Conservation (phyloP, 2,329 filamentous ascomycete species). For the Tolypocladium sp. region DNA sequence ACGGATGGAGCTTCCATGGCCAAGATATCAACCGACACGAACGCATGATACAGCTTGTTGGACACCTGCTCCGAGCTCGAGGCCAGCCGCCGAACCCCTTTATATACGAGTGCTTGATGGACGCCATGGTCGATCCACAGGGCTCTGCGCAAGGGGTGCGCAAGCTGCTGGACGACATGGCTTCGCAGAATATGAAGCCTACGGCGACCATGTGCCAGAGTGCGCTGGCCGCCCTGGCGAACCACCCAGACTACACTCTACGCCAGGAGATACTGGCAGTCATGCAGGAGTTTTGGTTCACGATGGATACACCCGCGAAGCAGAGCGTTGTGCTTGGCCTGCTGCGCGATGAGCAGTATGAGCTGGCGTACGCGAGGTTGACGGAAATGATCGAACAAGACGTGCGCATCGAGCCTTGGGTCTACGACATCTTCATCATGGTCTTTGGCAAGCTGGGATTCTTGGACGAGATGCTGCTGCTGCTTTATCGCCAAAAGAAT, state of each 20-base stretch:
- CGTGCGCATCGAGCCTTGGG: slow-evolving; percentile 55
- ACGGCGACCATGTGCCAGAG: slow-evolving; percentile 63
- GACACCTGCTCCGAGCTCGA: slow-evolving; percentile 48
- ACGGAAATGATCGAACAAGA: slow-evolving; percentile 54
- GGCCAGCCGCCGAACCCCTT: slow-evolving; percentile 43
- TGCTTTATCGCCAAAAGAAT: slow-evolving; percentile 50
- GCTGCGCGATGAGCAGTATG: slow-evolving; percentile 73
- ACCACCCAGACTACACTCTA: slow-evolving; percentile 79
- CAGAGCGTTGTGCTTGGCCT: slow-evolving; percentile 64
- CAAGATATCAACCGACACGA: slow-evolving; percentile 14
- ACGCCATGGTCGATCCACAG: slow-evolving; percentile 55
- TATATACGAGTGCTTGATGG: slow-evolving; percentile 67
- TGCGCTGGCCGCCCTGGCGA: slow-evolving; percentile 61
- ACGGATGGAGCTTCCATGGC: slow-evolving; percentile 7
- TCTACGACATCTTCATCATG: slow-evolving; percentile 70
- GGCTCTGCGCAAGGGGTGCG: slow-evolving; percentile 59
- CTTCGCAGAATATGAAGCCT: slow-evolving; percentile 46
- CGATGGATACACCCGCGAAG: slow-evolving; percentile 44
- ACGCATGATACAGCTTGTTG: slow-evolving; percentile 35
- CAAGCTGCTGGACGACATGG: slow-evolving; percentile 66
- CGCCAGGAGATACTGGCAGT: slow-evolving; percentile 61
- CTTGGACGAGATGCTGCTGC: slow-evolving; percentile 63
- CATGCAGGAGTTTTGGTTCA: slow-evolving; percentile 63
- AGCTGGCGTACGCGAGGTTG: slow-evolving; percentile 65
- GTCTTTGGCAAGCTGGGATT: slow-evolving; percentile 63